Evolutionary conservation across 805 yeast genomes (phyloP).

Genomic region (Blastobotrys attinorum): DNA sequence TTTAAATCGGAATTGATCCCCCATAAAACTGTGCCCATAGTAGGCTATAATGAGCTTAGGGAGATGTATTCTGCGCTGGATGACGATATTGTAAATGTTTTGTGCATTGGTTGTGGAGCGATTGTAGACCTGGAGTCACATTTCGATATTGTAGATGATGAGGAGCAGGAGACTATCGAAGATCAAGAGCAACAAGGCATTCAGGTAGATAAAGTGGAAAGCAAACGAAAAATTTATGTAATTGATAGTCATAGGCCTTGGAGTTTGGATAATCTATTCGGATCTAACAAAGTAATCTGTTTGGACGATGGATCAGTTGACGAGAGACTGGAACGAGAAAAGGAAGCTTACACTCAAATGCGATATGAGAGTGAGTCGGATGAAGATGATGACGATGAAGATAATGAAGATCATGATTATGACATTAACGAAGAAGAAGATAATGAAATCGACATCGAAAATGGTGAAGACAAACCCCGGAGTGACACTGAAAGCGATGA

Average conservation of each 20-base stretch:
- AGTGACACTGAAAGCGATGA: conserved; percentile 20
- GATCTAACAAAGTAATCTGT: conserved; percentile 65
- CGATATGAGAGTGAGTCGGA: conserved; percentile 34
- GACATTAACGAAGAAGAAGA: conserved; percentile 28
- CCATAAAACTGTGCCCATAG: conserved; percentile 84
- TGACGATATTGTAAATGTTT: conserved; percentile 62
- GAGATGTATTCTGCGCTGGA: conserved; percentile 58
- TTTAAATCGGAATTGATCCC: conserved; percentile 78
- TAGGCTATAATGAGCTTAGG: conserved; percentile 75
- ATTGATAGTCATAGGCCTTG: conserved; percentile 94
- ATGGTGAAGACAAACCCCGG: conserved; percentile 28
- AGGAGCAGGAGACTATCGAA: conserved; percentile 22
- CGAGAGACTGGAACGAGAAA: conserved; percentile 47
- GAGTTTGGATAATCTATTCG: conserved; percentile 89
- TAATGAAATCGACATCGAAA: conserved; percentile 26
- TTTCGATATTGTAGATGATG: conserved; percentile 29
- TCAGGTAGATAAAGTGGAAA: no score
- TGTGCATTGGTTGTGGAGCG: conserved; percentile 90
- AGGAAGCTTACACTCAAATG: conserved; percentile 47
- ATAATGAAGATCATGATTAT: no score
- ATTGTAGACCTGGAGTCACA: conserved; percentile 71
- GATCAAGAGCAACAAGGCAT: no score
- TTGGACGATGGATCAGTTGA: conserved; percentile 81
- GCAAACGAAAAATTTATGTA: conserved; percentile 56
- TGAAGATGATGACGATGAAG: conserved; percentile 28